Conservation (phyloP, 176 grass and related monocot species). For the Elymus sibiricus region DNA sequence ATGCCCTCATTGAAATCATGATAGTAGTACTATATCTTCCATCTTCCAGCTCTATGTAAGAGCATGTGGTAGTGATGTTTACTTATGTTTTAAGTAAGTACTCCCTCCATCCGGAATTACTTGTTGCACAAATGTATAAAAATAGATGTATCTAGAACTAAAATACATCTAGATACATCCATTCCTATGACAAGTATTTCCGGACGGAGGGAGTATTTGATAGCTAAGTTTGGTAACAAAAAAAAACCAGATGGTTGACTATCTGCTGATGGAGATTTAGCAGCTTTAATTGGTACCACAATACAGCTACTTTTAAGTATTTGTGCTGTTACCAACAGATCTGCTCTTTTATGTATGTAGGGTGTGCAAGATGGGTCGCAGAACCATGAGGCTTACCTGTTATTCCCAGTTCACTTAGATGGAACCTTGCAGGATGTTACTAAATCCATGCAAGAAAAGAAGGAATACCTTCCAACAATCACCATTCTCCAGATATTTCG, state of each 20-base stretch:
- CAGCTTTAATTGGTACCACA: background rate
- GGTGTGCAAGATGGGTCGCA: conserved; percentile 59
- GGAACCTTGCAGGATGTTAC: conserved; percentile 69
- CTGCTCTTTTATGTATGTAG: conserved; percentile 38
- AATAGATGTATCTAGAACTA: too few relatives aligned
- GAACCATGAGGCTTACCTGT: conserved; percentile 83
- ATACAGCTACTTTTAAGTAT: background rate
- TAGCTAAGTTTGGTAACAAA: background rate
- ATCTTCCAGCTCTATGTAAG: background rate
- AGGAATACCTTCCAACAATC: conserved; percentile 56
- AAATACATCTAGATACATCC: too few relatives aligned
- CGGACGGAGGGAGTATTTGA: too few relatives aligned
- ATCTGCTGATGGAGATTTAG: background rate
- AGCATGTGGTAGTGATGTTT: background rate
- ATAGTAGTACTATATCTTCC: background rate
- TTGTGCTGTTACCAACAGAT: conserved; percentile 6
- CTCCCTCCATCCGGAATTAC: too few relatives aligned
- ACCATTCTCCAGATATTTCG: conserved; percentile 87
- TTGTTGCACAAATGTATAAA: too few relatives aligned
- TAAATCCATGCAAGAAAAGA: conserved; percentile 67
- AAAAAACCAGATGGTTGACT: background rate
- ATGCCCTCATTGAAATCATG: background rate
- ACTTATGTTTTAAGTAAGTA: background rate
- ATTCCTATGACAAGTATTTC: too few relatives aligned
- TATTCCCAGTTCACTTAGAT: conserved; percentile 93